Percentiles rank a stretch among this genome's conserved stretches.
Conservation (phyloP, 2,329 filamentous ascomycete species). For the Cercospora canescens region DNA sequence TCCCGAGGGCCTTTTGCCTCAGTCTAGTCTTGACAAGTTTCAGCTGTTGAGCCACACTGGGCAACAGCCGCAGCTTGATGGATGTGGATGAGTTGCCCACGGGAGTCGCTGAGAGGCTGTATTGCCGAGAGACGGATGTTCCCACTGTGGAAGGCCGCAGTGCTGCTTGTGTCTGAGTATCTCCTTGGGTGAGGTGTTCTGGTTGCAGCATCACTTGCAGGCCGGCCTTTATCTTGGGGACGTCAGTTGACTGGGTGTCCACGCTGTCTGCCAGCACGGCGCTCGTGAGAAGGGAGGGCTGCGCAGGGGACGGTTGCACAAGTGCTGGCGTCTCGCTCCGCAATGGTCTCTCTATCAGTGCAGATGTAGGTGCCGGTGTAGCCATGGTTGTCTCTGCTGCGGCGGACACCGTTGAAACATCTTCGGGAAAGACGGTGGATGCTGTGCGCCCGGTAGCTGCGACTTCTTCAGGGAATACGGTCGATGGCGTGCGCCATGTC, state of each 20-base stretch:
- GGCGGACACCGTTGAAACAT: neutral
- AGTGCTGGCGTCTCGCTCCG: neutral
- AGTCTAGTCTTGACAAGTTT: conserved; percentile 14
- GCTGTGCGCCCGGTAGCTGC: conserved; percentile 4
- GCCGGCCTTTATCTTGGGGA: conserved; percentile 27
- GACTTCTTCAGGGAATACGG: neutral
- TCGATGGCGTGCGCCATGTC: conserved; percentile 9
- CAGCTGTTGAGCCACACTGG: conserved; percentile 16
- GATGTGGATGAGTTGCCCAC: neutral
- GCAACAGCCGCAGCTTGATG: conserved; percentile 16
- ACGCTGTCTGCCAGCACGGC: conserved; percentile 7
- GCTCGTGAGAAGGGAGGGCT: neutral
- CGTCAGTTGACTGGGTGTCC: conserved; percentile 27
- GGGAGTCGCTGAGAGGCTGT: neutral
- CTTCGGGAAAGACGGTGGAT: conserved; percentile 4
- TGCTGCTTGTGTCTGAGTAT: conserved; percentile 32
- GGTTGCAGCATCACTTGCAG: conserved; percentile 32
- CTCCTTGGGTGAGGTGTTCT: conserved; percentile 34
- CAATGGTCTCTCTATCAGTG: neutral
- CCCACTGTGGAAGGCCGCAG: neutral
- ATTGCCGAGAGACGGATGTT: neutral
- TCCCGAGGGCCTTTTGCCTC: conserved; percentile 16
- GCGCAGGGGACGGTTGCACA: neutral
- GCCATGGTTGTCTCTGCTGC: neutral
- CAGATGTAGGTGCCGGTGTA: conserved; percentile 10